A percentile compares a stretch with the other conserved stretches of the same genome.
phyloP scores from a whole-genome alignment of 1,284 basidiomycete species.

The Pseudozyma thailandica region DNA sequence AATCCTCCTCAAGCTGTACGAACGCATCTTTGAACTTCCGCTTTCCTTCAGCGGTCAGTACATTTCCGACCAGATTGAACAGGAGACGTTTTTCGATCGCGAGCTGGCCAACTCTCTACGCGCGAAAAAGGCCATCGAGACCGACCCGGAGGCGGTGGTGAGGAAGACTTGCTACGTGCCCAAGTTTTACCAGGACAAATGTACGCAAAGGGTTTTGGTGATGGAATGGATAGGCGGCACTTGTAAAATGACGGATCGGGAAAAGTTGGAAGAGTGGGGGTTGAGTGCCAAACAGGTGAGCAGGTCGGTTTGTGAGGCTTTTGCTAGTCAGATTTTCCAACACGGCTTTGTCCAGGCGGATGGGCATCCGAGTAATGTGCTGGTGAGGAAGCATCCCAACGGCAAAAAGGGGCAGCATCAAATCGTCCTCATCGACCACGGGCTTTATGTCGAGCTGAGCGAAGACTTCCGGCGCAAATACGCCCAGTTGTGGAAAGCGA shows the following conservation, averaged over 20 bases:
- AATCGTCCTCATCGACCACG: conserved; percentile 62
- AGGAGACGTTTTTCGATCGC: conserved; percentile 55
- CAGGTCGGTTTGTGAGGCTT: conserved; percentile 55
- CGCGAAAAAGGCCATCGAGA: conserved; percentile 50
- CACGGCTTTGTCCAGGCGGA: conserved; percentile 63
- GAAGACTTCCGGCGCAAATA: conserved; percentile 59
- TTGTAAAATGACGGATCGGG: conserved; percentile 56
- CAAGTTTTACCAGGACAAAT: conserved; percentile 43
- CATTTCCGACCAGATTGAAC: conserved; percentile 60
- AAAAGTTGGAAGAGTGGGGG: conserved; percentile 53
- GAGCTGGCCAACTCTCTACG: conserved; percentile 52
- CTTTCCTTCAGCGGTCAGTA: conserved; percentile 55
- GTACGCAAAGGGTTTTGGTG: conserved; percentile 49
- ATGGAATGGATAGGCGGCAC: conserved; percentile 61
- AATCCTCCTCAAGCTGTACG: conserved; percentile 56
- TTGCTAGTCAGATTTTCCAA: conserved; percentile 62
- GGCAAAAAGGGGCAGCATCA: conserved; percentile 55
- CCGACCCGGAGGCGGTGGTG: conserved; percentile 46
- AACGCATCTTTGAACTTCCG: conserved; percentile 59
- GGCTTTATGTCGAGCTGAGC: conserved; percentile 56
- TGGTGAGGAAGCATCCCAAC: conserved; percentile 58
- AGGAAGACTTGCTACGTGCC: conserved; percentile 60
- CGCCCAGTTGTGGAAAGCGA: conserved; percentile 60
- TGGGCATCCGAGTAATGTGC: conserved; percentile 57
- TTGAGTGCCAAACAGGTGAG: conserved; percentile 52